These are phyloP conservation scores for Laguncularia racemosa DNA, from an alignment of 345 rosid genomes.

Conservation along the genomic window DNA sequence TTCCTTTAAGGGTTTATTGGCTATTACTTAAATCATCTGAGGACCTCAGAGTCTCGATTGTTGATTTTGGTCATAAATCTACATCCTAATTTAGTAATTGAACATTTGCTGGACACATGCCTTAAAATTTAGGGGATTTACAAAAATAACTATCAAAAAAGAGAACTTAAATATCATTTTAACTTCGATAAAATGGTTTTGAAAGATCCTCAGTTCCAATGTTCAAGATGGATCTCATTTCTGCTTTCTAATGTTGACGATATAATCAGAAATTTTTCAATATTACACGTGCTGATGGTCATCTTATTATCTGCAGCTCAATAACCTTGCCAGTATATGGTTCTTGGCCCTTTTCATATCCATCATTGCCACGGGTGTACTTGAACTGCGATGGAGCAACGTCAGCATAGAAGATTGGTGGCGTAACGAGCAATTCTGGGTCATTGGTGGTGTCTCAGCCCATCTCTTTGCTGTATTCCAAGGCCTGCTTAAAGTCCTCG, in stretches of 20 bases:
- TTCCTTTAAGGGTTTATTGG: not conserved
- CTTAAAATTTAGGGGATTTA: too few relatives aligned
- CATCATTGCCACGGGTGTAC: slow-evolving; percentile 74
- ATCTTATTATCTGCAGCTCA: slow-evolving; percentile 38
- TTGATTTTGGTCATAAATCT: not conserved
- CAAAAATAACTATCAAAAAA: too few relatives aligned
- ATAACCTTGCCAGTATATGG: slow-evolving; percentile 77
- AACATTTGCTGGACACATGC: too few relatives aligned
- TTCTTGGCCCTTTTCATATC: slow-evolving; percentile 85
- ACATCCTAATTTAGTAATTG: too few relatives aligned
- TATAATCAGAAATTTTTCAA: too few relatives aligned
- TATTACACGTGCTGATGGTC: not conserved
- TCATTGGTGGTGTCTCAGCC: slow-evolving; percentile 92
- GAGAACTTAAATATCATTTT: too few relatives aligned
- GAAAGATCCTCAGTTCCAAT: too few relatives aligned
- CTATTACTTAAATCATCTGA: not conserved
- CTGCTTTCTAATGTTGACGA: too few relatives aligned
- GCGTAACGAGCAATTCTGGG: slow-evolving; percentile 99
- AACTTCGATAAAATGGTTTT: too few relatives aligned
- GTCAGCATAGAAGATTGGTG: slow-evolving; percentile 87
- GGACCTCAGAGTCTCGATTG: not conserved
- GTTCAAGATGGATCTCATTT: too few relatives aligned
- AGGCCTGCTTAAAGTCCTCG: slow-evolving; percentile 95
- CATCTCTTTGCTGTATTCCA: slow-evolving; percentile 94
- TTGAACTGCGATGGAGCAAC: slow-evolving; percentile 89